phyloP scores from a whole-genome alignment of 2,329 filamentous ascomycete genomes.

The Ceratocystiopsis brevicomis region DNA sequence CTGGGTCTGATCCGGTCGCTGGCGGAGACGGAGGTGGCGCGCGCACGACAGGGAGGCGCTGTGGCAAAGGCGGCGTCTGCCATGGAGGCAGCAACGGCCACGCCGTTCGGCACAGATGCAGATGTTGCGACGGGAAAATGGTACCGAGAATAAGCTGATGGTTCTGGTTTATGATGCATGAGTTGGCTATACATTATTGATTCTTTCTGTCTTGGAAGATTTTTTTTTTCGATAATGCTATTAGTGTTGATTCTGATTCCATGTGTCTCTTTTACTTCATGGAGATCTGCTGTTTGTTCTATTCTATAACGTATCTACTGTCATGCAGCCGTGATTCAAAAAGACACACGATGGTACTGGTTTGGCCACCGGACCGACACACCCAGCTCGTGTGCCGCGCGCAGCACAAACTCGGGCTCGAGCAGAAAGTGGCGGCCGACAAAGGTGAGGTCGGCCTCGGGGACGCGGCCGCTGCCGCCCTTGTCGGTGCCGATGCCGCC shows the following conservation, averaged over 20 bases:
- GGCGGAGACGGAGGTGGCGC: constrained; percentile 28
- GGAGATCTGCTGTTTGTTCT: neutral
- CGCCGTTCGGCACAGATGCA: neutral
- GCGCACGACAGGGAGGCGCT: neutral
- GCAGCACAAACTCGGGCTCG: constrained; percentile 61
- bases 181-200: too few relatives aligned
- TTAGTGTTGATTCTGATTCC: too few relatives aligned
- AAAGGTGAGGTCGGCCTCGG: constrained; percentile 49
- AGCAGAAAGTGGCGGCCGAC: constrained; percentile 62
- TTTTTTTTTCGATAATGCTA: neutral
- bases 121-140: constrained; percentile 4
- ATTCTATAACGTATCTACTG: neutral
- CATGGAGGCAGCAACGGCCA: neutral
- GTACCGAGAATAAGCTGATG: constrained; percentile 4
- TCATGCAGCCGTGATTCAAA: neutral
- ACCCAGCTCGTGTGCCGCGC: constrained; percentile 51
- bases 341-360: constrained; percentile 31
- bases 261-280: too few relatives aligned
- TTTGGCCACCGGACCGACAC: constrained; percentile 53
- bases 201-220: too few relatives aligned
- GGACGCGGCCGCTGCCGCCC: constrained; percentile 9
- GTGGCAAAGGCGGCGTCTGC: too few relatives aligned
- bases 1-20: constrained; percentile 37
- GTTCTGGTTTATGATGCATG: too few relatives aligned
- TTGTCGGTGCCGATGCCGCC: constrained; percentile 9